Conservation (phyloP, 1,284 basidiomycete species). For the Ganoderma lingzhi region DNA sequence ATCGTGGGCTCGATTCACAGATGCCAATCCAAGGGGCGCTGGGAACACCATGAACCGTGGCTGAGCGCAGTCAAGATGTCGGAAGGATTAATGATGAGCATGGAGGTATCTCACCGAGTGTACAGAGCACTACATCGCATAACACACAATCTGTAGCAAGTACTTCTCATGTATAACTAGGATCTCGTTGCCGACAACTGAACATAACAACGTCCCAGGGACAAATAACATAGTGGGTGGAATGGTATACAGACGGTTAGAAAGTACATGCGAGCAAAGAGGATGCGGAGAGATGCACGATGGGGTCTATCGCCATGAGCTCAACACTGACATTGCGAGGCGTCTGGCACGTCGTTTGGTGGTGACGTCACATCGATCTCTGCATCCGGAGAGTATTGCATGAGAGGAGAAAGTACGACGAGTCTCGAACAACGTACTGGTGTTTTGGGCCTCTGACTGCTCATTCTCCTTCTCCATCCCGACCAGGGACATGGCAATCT, state of each 20-base stretch:
- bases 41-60: constrained; percentile 98
- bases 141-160: constrained; percentile 22
- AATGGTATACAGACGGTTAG: constrained; percentile 30
- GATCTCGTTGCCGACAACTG: constrained; percentile 4
- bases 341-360: constrained; percentile 75
- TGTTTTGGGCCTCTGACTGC: constrained; percentile 68
- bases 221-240: constrained; percentile 24
- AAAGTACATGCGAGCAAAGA: constrained; percentile 28
- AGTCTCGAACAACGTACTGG: constrained; percentile 59
- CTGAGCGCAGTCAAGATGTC: constrained; percentile 45
- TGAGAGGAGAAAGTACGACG: constrained; percentile 5
- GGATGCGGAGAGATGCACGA: constrained; percentile 24
- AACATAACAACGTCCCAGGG: constrained; percentile 25
- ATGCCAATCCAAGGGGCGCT: constrained; percentile 81
- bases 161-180: constrained; percentile 28
- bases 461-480: constrained; percentile 91
- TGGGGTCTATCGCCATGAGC: constrained; percentile 22
- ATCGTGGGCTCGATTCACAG: constrained; percentile 87
- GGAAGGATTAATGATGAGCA: constrained; percentile 23
- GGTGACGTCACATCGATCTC: constrained; percentile 86
- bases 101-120: not conserved
- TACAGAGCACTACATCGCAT: constrained; percentile 6
- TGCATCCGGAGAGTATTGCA: constrained; percentile 41
- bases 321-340: constrained; percentile 80
- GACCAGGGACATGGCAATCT: constrained; percentile 97